Base-by-base conservation (phyloP, 306 rosid species). In the Castanospermum australe region DNA sequence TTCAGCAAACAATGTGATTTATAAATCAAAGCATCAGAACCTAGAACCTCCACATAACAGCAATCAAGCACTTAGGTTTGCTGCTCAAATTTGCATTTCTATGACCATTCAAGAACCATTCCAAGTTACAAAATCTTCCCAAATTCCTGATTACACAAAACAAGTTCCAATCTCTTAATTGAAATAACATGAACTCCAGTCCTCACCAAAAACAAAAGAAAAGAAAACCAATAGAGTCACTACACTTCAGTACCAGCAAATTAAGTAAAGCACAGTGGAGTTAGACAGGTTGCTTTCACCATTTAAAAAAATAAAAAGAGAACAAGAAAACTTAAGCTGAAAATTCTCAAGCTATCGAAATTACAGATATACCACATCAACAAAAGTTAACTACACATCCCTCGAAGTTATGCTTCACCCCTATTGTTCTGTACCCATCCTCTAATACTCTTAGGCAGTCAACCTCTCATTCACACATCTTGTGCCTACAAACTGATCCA, bases 291-390 rank as follows among this genome's bases (percentile, higher is more conserved):
- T 24, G 41, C 20, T 28, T 38, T 38, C 38, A 55, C 33, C 71
- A 35, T 20, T 61, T 6, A 61, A 17, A 62, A 20, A 47, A 14
- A n/a, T n/a, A n/a, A n/a, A n/a, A n/a, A n/a, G n/a, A n/a, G n/a
- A 22, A 6, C 35, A 33, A 38, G 20, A 33, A 54, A 39, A 24
- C 25, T 0, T 18, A 18, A 17, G 42, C 77, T 11, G 25, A 57
- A 69, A 72, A 28, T 60, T 71, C 65, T 51, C 65, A 17, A 44
- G 71, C 75, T n/a, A 48, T 64, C 18, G 2, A 64, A 33, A 59
- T 48, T 42, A 28, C n/a, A 71, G 54, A 22, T 5, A 60, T 5
- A 64, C 62, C 30, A 3, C 44, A 70, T 50, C 56, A 59, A 44
- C 21, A 66, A 78, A 55, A 4, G 60, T 4, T 33, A 33, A 56